Base-by-base conservation (phyloP, 2,329 filamentous ascomycete species). In the Akanthomyces dipterigenus region DNA sequence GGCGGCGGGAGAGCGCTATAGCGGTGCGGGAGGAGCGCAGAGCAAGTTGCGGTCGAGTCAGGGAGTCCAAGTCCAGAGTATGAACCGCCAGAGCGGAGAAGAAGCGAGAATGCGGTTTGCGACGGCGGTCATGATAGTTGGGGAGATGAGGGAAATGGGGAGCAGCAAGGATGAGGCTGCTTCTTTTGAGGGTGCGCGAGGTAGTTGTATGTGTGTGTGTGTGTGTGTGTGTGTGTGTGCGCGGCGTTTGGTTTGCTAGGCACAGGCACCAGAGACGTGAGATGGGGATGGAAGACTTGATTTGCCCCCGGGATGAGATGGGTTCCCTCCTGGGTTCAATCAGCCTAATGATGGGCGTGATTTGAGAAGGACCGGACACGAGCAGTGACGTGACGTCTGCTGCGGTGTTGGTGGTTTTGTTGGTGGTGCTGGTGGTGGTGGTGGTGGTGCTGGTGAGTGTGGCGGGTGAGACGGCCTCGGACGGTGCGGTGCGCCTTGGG, bases 371-470 rank as follows among this genome's bases (percentile, higher is more conserved):
- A n/a, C 42, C 16, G 43, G 43, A 12, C 22, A 34, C 31, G 28
- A 49, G 31, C 34, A 49, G 34, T 40, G 55, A 24, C 54, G 38
- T 36, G 50, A 46, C 34, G 38, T 45, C 50, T 56, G 26, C 43
- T 43, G 26, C 40, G 51, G 53, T 53, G 18, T 53, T 40, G 60
- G 42, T 43, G 26, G 48, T 22, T 26, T 36, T 31, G 24, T 53
- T 40, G 60, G 42, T 43, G 26, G 48, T 22, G n/a, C 36, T 31
- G 24, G 46, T 53, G 53, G 22, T 45, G 20, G 67, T 69, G 40
- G 63, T 66, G 62, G 64, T 61, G 58, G 55, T 65, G 62, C 51
- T 65, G 31, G 60, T 65, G 64, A 66, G 64, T n/a, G 63, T 59
- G 54, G 64, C 64, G 51, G 66, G 63, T 31, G 62, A 67, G 48